Evolutionary conservation across 2,329 filamentous ascomycete genomes (phyloP).

Genomic region (Pestalotiopsis sp.): DNA sequence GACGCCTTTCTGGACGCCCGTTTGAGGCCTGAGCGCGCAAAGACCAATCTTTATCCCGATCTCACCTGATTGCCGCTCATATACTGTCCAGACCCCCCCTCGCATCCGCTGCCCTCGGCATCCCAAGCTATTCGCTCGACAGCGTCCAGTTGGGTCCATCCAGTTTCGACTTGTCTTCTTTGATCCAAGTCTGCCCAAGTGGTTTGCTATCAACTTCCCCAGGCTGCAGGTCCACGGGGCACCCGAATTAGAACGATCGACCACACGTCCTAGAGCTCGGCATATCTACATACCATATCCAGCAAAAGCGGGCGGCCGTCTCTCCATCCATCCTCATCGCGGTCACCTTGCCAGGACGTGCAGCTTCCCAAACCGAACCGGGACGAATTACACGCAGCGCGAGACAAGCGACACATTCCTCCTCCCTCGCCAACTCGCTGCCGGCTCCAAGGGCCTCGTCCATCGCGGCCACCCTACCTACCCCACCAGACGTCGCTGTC

Average conservation of each 20-base stretch:
- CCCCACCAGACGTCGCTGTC: conserved; percentile 10
- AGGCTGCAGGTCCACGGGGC: not conserved
- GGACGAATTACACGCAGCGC: conserved; percentile 5
- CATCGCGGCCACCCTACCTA: conserved; percentile 29
- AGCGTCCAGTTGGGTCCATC: not conserved
- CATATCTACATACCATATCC: conserved; percentile 14
- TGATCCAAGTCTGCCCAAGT: not conserved
- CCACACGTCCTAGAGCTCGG: not conserved
- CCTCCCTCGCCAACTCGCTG: not conserved
- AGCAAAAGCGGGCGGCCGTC: conserved; percentile 27
- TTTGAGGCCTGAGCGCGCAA: conserved; percentile 28
- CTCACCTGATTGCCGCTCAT: conserved; percentile 15
- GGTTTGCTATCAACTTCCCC: not conserved
- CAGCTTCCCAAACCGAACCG: conserved; percentile 29
- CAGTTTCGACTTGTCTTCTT: not conserved
- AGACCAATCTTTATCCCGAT: conserved; percentile 21
- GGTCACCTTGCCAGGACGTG: conserved; percentile 29
- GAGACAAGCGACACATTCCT: not conserved
- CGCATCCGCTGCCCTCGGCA: not conserved
- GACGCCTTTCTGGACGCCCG: conserved; percentile 17
- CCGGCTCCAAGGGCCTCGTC: conserved; percentile 24
- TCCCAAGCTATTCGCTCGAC: not conserved
- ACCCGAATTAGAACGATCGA: not conserved
- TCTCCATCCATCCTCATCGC: conserved; percentile 20
- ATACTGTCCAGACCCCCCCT: conserved; percentile 5